Conservation (phyloP, 2,329 filamentous ascomycete genomes). For the Penicillium capsulatum region DNA sequence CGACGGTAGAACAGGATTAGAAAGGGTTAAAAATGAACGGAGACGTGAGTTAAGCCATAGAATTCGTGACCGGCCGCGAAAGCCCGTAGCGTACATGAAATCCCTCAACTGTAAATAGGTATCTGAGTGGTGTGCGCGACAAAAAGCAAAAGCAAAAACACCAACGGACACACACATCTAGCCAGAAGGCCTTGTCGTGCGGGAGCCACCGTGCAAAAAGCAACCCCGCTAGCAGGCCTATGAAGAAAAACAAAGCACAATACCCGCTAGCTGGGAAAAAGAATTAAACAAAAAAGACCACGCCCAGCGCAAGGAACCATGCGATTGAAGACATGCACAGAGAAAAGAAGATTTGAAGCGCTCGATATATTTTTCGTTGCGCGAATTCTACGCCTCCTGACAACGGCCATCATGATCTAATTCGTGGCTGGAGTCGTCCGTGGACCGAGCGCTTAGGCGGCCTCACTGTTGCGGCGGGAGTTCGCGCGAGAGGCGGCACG, state of each 20-base stretch:
- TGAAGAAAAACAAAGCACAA: background rate
- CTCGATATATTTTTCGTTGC: conserved; percentile 9
- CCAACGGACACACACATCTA: too few species aligned
- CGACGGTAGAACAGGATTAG: too few species aligned
- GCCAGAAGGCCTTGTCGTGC: too few species aligned
- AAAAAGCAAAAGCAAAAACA: too few species aligned
- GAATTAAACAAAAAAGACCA: conserved; percentile 13
- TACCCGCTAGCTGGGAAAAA: conserved; percentile 2
- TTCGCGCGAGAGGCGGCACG: conserved; percentile 29
- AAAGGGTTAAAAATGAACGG: too few species aligned
- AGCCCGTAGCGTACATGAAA: too few species aligned
- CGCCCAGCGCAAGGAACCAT: conserved; percentile 19
- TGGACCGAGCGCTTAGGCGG: background rate
- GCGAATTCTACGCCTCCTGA: background rate
- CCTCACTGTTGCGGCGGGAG: conserved; percentile 30
- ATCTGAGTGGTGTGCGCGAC: too few species aligned
- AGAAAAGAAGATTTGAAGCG: conserved; percentile 17
- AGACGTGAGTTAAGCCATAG: too few species aligned
- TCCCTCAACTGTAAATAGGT: too few species aligned
- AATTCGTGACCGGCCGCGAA: too few species aligned
- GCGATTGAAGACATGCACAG: conserved; percentile 19
- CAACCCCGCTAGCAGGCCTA: too few species aligned
- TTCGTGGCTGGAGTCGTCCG: background rate
- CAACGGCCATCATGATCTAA: background rate
- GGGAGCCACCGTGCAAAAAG: too few species aligned